Conservation (phyloP, 192 early-diverging fungal genomes). For the Backusella parvicylindrica region DNA sequence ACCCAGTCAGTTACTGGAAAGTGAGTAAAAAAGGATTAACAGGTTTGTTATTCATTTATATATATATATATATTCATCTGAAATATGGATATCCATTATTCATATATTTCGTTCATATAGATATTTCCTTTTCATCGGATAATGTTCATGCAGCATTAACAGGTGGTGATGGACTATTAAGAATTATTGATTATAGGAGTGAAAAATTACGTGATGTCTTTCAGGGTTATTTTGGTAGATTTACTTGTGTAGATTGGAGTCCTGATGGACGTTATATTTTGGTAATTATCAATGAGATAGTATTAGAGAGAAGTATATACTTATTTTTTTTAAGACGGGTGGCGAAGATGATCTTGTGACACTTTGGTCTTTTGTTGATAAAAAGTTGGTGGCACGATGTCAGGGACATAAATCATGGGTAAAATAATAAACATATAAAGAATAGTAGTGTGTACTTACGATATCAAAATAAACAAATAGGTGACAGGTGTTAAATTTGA, state of each 20-base stretch:
- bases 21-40: slow-evolving; percentile 27
- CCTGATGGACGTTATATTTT: slow-evolving; percentile 80
- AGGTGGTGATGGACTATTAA: slow-evolving; percentile 73
- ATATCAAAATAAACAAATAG: no score
- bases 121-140: slow-evolving; percentile 86
- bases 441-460: no score
- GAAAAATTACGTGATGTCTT: slow-evolving; percentile 83
- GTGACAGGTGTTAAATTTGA: slow-evolving; percentile 84
- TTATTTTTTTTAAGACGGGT: slow-evolving; percentile 51
- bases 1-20: slow-evolving; percentile 29
- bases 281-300: slow-evolving; percentile 15
- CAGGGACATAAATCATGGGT: slow-evolving; percentile 94
- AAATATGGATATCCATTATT: no score
- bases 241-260: slow-evolving; percentile 90
- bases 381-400: slow-evolving; percentile 80
- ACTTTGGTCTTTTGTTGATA: slow-evolving; percentile 84
- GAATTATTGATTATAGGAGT: slow-evolving; percentile 69
- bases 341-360: slow-evolving; percentile 94
- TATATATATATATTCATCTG: background rate
- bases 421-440: background rate
- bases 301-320: background rate
- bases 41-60: slow-evolving; percentile 1
- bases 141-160: slow-evolving; percentile 74
- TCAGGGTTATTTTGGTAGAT: slow-evolving; percentile 79
- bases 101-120: slow-evolving; percentile 35